Evolutionary conservation across 2,329 filamentous ascomycete genomes (phyloP), one percentile per base, ranked within the genome.

Genomic region (Colletotrichum gigasporum): DNA sequence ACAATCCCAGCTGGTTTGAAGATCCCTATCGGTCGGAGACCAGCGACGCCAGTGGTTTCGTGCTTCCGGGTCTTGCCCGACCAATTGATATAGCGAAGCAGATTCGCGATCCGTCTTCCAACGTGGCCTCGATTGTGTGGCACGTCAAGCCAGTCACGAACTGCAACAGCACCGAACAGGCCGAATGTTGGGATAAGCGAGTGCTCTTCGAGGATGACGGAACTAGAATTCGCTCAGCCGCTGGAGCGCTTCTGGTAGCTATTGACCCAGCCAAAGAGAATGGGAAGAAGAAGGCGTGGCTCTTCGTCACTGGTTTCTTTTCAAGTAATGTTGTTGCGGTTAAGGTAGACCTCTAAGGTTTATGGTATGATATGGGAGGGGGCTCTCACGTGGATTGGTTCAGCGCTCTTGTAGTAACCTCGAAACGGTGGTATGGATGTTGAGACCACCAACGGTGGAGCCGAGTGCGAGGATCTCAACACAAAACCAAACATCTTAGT

Each of bases 161-260:
- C 48, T 56, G 14, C 30, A 20, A 34, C 67, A 9, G 20, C 9
- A 48, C 71, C 65, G 5, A 69, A 39, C 18, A 54, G 55, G 62
- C 62, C 26, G 57, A 68, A 11, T 50, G 58, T 3, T 85, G 82
- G 80, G 76, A 81, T 51, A 80, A 76, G 18, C 76, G 72, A n/a
- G 51, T 87, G 2, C 47, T 90, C 0, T 88, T 89, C 62, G 79
- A 86, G 44, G 87, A 90, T 65, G 85, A 89, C 51, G 85, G 87
- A 1, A 74, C 71, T 0, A 75, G 75, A 14, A 74, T 89, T 24
- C 76, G 85, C 10, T 80, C 77, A 5, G 80, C 80, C 0, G 88
- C 84, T 59, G 76, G 80, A 0, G 84, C 84, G 0, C 80, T 88
- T 0, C 61, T 90, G 42, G 78, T 90, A 1, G 80, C 81, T 0